phyloP scores from a whole-genome alignment of 495 filamentous ascomycete species.

The Sabuloglossum arenarium region DNA sequence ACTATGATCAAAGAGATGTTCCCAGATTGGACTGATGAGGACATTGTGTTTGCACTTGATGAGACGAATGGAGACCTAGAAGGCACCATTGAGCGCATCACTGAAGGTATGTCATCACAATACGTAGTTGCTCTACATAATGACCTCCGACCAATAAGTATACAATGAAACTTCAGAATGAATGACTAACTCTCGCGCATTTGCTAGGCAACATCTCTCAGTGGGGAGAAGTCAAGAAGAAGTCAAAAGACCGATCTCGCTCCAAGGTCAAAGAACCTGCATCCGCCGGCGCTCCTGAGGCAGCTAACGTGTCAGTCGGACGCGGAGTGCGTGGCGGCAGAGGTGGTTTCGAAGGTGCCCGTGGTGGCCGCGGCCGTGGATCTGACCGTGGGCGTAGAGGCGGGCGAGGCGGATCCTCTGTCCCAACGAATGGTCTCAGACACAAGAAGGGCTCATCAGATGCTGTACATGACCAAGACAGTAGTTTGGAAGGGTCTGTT shows the following conservation, averaged over 20 bases:
- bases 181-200: background rate
- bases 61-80: constrained; percentile 82
- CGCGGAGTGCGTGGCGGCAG: constrained; percentile 43
- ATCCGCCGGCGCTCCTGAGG: constrained; percentile 11
- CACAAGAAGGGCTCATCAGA: background rate
- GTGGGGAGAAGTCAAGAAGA: constrained; percentile 93
- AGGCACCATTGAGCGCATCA: constrained; percentile 68
- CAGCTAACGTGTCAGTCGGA: constrained; percentile 17
- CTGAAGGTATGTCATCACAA: constrained; percentile 44
- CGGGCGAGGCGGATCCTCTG: constrained; percentile 39
- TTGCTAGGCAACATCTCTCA: constrained; percentile 61
- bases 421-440: constrained; percentile 20
- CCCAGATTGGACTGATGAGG: constrained; percentile 77
- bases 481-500: background rate
- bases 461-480: constrained; percentile 5
- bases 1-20: constrained; percentile 72
- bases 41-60: constrained; percentile 74
- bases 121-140: no score
- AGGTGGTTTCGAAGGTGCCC: constrained; percentile 40
- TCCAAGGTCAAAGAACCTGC: constrained; percentile 65
- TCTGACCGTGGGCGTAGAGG: constrained; percentile 57
- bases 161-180: background rate
- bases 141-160: no score
- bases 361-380: constrained; percentile 47
- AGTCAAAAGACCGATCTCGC: constrained; percentile 58